Evolutionary conservation across 345 rosid genomes (phyloP).

Genomic region (Clarkia xantiana): DNA sequence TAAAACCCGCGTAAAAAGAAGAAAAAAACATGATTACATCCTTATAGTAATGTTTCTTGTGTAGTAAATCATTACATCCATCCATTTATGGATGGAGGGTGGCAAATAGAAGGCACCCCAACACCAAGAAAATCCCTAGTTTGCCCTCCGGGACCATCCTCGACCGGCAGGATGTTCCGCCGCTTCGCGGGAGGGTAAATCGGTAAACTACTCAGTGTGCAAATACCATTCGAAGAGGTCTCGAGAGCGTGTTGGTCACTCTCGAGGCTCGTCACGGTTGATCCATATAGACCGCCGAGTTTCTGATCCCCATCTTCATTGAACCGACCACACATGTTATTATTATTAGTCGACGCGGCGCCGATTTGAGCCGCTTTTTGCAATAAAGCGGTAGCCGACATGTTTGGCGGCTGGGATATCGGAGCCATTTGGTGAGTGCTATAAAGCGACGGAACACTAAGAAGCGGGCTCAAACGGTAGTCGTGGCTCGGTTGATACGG

Average conservation of each 20-base stretch:
- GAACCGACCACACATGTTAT: slow-evolving; percentile 3
- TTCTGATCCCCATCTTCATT: slow-evolving; percentile 36
- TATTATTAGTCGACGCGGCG: slow-evolving; percentile 11
- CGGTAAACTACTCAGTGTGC: slow-evolving; percentile 28
- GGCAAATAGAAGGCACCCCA: slow-evolving; percentile 44
- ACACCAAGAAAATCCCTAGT: slow-evolving; percentile 92
- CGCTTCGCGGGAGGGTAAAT: slow-evolving; percentile 48
- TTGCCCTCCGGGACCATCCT: slow-evolving; percentile 39
- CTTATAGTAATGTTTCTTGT: background rate
- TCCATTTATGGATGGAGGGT: slow-evolving; percentile 49
- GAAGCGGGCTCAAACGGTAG: slow-evolving; percentile 18
- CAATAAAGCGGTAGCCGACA: slow-evolving; percentile 91
- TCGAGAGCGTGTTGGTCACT: slow-evolving; percentile 14
- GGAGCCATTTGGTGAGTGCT: slow-evolving; percentile 36
- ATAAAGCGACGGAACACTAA: slow-evolving; percentile 62
- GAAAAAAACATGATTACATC: no score
- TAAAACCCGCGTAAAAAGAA: no score
- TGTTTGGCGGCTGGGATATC: slow-evolving; percentile 25
- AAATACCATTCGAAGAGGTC: slow-evolving; percentile 20
- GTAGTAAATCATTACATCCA: slow-evolving; percentile 44
- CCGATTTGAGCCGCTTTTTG: slow-evolving; percentile 93
- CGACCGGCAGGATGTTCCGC: slow-evolving; percentile 25
- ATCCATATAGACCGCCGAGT: slow-evolving; percentile 33
- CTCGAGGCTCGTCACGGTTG: slow-evolving; percentile 13
- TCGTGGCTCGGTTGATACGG: slow-evolving; percentile 18